Percentiles rank a stretch among this genome's conserved stretches.
phyloP scores from a whole-genome alignment of 306 rosid species.

The Carpinus viminea region DNA sequence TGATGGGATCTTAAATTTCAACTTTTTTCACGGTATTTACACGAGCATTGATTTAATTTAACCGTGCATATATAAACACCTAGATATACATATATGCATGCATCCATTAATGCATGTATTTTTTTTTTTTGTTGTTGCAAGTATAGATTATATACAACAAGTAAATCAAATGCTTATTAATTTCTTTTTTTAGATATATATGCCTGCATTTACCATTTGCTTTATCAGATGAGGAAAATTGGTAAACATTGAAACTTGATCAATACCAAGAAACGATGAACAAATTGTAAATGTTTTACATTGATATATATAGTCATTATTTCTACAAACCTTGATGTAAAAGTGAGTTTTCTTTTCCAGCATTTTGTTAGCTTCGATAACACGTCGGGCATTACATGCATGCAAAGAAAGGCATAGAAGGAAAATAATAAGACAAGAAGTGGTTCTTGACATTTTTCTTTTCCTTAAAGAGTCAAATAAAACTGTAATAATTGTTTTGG shows the following conservation, averaged over 20 bases:
- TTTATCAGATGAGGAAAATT: background rate
- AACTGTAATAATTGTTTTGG: too few species aligned
- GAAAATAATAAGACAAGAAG: constrained; percentile 37
- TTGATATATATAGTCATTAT: too few species aligned
- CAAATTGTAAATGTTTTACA: background rate
- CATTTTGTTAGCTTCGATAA: constrained; percentile 21
- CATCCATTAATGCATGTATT: too few species aligned
- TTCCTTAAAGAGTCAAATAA: too few species aligned
- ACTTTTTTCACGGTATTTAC: background rate
- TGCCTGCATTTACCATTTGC: background rate
- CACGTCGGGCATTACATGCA: constrained; percentile 58
- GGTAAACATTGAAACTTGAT: background rate
- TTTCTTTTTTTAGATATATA: too few species aligned
- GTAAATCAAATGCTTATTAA: too few species aligned
- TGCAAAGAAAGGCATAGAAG: constrained; percentile 61
- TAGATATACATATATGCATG: background rate
- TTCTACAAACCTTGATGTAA: constrained; percentile 41
- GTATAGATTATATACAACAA: too few species aligned
- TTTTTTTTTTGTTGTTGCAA: too few species aligned
- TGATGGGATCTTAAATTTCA: too few species aligned
- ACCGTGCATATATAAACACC: background rate
- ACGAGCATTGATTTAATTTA: too few species aligned
- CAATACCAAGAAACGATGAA: background rate
- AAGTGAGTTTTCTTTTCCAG: constrained; percentile 31
- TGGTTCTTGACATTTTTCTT: constrained; percentile 46